Conservation (phyloP, 2,329 filamentous ascomycete genomes). For the Blumeria hordei region DNA sequence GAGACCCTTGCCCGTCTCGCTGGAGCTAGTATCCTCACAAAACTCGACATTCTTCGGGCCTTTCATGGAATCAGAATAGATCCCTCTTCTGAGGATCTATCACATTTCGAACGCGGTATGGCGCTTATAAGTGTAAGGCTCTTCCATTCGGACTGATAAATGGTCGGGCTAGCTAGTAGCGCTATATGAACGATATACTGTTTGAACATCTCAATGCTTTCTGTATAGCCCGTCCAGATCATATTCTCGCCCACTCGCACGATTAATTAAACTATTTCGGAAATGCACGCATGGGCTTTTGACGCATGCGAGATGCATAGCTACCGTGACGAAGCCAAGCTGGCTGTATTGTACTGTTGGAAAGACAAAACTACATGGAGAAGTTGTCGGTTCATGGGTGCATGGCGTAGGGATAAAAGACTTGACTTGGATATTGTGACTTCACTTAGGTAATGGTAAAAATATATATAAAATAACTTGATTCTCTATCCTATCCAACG, state of each 20-base stretch:
- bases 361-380: too few relatives aligned
- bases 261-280: background rate
- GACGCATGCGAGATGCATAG: background rate
- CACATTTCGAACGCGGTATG: background rate
- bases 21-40: background rate
- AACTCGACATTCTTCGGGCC: background rate
- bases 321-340: too few relatives aligned
- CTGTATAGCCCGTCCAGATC: constrained; percentile 1
- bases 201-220: background rate
- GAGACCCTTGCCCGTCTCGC: background rate
- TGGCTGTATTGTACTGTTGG: too few relatives aligned
- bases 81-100: background rate
- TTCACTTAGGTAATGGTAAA: too few relatives aligned
- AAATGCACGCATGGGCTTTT: background rate
- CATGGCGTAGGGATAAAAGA: too few relatives aligned
- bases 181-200: constrained; percentile 2
- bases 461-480: too few relatives aligned
- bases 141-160: constrained; percentile 2
- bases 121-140: background rate
- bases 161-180: background rate
- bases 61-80: background rate
- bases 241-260: constrained; percentile 3
- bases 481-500: too few relatives aligned
- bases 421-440: too few relatives aligned
- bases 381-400: too few relatives aligned